These are phyloP conservation scores for Globisporangium ultimum DNA, from an alignment of 352 stramenopile genomes.

Conservation along the genomic window DNA sequence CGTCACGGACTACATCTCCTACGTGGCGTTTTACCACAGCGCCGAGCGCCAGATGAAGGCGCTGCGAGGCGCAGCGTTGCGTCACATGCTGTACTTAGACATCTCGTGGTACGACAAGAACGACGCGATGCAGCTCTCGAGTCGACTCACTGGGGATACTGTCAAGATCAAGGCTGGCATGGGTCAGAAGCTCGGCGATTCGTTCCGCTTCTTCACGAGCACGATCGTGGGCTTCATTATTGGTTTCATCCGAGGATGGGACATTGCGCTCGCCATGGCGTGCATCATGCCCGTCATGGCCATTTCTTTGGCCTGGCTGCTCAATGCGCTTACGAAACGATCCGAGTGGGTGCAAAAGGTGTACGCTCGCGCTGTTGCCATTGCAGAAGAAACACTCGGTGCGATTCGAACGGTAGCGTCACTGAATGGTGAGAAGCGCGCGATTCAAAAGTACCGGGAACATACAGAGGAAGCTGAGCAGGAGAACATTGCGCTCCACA, in stretches of 20 bases:
- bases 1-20: slow-evolving; percentile 30
- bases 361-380: slow-evolving; percentile 36
- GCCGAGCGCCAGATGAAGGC: slow-evolving; percentile 39
- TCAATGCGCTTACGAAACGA: no score
- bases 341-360: slow-evolving; percentile 26
- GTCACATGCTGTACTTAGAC: slow-evolving; percentile 39
- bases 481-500: slow-evolving; percentile 35
- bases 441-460: slow-evolving; percentile 28
- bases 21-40: slow-evolving; percentile 27
- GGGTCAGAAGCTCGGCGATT: slow-evolving; percentile 34
- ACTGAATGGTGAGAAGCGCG: slow-evolving; percentile 35
- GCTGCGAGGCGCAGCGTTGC: slow-evolving; percentile 24
- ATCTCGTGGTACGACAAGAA: slow-evolving; percentile 46
- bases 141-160: slow-evolving; percentile 29
- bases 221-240: slow-evolving; percentile 35
- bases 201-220: slow-evolving; percentile 21
- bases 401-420: slow-evolving; percentile 42
- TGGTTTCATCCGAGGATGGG: slow-evolving; percentile 33
- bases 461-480: slow-evolving; percentile 25
- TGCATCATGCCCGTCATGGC: slow-evolving; percentile 30
- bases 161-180: slow-evolving; percentile 49
- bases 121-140: slow-evolving; percentile 27
- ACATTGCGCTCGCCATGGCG: slow-evolving; percentile 39
- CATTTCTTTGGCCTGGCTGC: slow-evolving; percentile 24
- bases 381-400: slow-evolving; percentile 38